These are phyloP conservation scores for Mycogone perniciosa DNA, from an alignment of 2,329 filamentous ascomycete genomes.

Conservation along the genomic window DNA sequence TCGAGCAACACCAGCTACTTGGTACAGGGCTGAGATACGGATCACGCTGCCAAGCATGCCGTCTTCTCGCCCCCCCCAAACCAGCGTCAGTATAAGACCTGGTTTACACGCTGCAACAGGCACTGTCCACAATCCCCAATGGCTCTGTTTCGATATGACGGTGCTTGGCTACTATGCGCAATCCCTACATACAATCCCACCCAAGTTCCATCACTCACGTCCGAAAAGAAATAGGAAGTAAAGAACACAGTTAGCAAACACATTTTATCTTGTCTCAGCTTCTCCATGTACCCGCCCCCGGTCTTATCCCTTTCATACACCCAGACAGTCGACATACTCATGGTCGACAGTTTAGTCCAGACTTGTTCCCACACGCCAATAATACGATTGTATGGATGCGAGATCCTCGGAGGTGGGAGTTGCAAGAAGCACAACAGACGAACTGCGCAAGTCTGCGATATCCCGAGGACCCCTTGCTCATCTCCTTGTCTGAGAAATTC, in stretches of 20 bases:
- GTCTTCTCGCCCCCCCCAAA: no score
- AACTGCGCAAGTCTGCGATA: slow-evolving; percentile 2
- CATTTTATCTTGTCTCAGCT: slow-evolving; percentile 14
- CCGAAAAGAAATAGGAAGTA: slow-evolving; percentile 21
- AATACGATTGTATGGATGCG: slow-evolving; percentile 8
- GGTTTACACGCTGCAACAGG: no score
- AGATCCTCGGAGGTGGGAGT: slow-evolving; percentile 7
- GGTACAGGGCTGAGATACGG: no score
- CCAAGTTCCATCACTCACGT: slow-evolving; percentile 16
- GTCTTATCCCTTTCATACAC: slow-evolving; percentile 10
- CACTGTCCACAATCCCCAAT: no score
- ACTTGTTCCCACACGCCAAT: slow-evolving; percentile 3
- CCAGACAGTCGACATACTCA: not conserved
- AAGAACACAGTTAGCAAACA: slow-evolving; percentile 26
- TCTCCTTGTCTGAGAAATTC: slow-evolving; percentile 4
- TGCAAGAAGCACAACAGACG: slow-evolving; percentile 1
- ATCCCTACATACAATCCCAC: slow-evolving; percentile 26
- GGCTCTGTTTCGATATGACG: slow-evolving; percentile 14
- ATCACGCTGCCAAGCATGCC: no score
- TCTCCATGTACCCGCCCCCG: slow-evolving; percentile 1
- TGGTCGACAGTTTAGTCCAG: slow-evolving; percentile 2
- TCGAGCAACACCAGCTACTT: no score
- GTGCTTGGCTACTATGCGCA: slow-evolving; percentile 25
- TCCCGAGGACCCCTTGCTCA: not conserved
- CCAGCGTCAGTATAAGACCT: no score